These are phyloP conservation scores for Fusarium euwallaceae DNA, from an alignment of 2,329 filamentous ascomycete genomes.

Conservation along the genomic window DNA sequence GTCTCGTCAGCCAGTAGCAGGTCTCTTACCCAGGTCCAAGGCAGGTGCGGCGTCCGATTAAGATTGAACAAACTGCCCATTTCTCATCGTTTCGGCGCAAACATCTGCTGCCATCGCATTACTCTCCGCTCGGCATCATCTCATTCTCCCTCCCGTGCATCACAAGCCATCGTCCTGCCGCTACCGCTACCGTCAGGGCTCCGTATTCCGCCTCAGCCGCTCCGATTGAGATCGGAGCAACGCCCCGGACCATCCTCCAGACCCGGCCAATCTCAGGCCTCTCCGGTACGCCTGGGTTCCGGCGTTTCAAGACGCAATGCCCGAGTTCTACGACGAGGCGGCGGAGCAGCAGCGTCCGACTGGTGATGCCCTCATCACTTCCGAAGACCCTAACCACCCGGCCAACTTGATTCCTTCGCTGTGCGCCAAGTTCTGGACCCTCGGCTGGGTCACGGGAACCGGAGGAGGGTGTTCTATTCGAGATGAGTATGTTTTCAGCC, in stretches of 20 bases:
- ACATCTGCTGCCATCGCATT: constrained; percentile 18
- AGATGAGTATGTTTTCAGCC: constrained; percentile 63
- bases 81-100: constrained; percentile 16
- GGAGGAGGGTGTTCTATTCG: constrained; percentile 86
- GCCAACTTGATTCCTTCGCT: constrained; percentile 95
- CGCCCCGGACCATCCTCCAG: neutral
- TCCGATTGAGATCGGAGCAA: constrained; percentile 22
- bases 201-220: constrained; percentile 29
- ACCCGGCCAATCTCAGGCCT: constrained; percentile 15
- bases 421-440: constrained; percentile 94
- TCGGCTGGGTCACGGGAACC: constrained; percentile 94
- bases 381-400: constrained; percentile 83
- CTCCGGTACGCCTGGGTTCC: constrained; percentile 19
- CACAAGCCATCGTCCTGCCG: constrained; percentile 16
- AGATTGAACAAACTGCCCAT: constrained; percentile 35
- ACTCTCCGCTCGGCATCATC: constrained; percentile 23
- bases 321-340: constrained; percentile 33
- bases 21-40: constrained; percentile 25
- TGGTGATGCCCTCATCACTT: constrained; percentile 64
- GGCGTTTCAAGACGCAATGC: constrained; percentile 12
- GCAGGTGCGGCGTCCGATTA: constrained; percentile 29
- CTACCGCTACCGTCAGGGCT: constrained; percentile 15
- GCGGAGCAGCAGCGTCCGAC: constrained; percentile 28
- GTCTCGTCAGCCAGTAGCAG: constrained; percentile 21
- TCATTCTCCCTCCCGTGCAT: constrained; percentile 32